Evolutionary conservation across 2,329 filamentous ascomycete species (phyloP), one percentile per base, ranked within the genome.

Genomic region (Colletotrichum kahawae): DNA sequence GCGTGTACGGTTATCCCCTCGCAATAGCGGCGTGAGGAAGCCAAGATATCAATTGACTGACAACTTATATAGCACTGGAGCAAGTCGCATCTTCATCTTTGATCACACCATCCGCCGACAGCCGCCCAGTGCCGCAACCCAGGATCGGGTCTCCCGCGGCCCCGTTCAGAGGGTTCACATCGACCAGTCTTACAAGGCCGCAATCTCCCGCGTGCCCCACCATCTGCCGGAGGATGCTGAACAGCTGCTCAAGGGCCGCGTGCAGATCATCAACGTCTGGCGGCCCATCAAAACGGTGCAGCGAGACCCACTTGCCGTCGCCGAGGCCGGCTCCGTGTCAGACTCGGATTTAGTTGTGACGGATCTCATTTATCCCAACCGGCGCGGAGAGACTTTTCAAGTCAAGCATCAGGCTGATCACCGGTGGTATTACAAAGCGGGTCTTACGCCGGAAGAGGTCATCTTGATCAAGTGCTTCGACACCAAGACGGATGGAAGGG

Each of bases 401-500:
- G 86, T 90, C 3, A 82, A 82, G n/a, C 77, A 87, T 67, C 84
- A 85, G 73, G 77, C 79, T 0, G 70, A 77, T 3, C 88, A 90
- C 51, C 84, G 82, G 78, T 92, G 90, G 90, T 89, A 87, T 79
- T 92, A 90, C 80, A 85, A 88, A 75, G 85, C 84, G 63, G 85
- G 84, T 2, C 87, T 91, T 79, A 85, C 83, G 1, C 89, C 90
- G 0, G 84, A 88, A 5, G 86, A 93, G 82, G 88, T 90, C 5
- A 84, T 90, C 4, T 78, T 93, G 57, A 90, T 93, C 82, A 93
- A 92, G 81, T 92, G 90, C 78, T 92, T 89, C 79, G 91, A 93
- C 80, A 89, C 85, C 31, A 89, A 90, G 84, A 83, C 83, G 29
- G 89, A 91, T 79, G 89, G 88, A 0, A 81, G 88, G 31, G 88